Conservation (phyloP, 352 stramenopile species). For the Phytophthora megakarya region DNA sequence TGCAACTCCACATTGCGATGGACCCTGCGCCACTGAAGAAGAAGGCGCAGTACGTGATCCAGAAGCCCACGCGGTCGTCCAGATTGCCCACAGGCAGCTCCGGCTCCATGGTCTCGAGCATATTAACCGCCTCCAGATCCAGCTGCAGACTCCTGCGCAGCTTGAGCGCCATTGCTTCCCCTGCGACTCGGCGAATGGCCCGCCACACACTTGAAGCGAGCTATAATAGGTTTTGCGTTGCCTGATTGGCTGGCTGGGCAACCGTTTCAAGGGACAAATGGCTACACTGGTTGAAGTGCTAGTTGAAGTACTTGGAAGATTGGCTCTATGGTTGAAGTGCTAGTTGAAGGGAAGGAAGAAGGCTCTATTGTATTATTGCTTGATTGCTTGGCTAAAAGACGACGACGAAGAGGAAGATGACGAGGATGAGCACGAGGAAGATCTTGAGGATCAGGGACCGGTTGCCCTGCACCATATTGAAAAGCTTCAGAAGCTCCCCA, state of each 20-base stretch:
- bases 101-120: constrained; percentile 13
- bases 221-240: constrained; percentile 1
- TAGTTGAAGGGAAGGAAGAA: background rate
- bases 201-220: constrained; percentile 4
- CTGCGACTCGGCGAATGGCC: constrained; percentile 16
- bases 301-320: too few species aligned
- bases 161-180: constrained; percentile 20
- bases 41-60: constrained; percentile 75
- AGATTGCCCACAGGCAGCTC: constrained; percentile 21
- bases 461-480: constrained; percentile 83
- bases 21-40: constrained; percentile 72
- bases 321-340: too few species aligned
- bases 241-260: constrained; percentile 20
- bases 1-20: constrained; percentile 79
- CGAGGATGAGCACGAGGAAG: constrained; percentile 79
- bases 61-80: constrained; percentile 47
- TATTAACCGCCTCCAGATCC: constrained; percentile 20
- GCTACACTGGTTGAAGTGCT: constrained; percentile 10
- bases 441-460: constrained; percentile 87
- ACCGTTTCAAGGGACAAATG: constrained; percentile 16
- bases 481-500: constrained; percentile 81
- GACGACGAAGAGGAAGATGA: constrained; percentile 88
- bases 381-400: constrained; percentile 53
- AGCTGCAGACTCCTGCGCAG: constrained; percentile 25
- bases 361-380: constrained; percentile 28